Evolutionary conservation across 805 yeast species (phyloP), one percentile per base, ranked within the genome.

Genomic region (Saturnispora dispora): DNA sequence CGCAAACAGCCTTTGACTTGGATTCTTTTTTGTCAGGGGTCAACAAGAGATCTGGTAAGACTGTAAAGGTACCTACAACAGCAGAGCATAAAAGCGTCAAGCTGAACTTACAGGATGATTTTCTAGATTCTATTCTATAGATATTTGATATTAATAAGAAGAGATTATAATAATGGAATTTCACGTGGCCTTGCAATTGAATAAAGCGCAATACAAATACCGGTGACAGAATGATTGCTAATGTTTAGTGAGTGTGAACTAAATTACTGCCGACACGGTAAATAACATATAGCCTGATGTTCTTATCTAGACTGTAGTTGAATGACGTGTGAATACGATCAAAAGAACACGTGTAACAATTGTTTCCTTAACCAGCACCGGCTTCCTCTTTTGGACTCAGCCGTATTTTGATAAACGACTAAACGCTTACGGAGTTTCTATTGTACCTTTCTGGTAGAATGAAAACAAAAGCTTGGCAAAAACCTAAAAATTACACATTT

Each of bases 61-160:
- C 5, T 11, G 15, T 4, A 9, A 30, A 37, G 17, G 35, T 25
- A 25, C 9, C 8, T 8, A 2, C 25, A 15, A 3, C 20, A 5
- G 15, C 11, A 18, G n/a, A 15, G 20, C 11, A 18, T 20, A 44
- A 8, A 20, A 15, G n/a, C 17, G 47, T 30, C 2, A 37, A 48
- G 2, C 46, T 51, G 13, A 27, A 47, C 2, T 37, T 32, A 3
- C 50, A 52, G 22, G 51, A 53, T 11, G 56, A 55, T 18, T 55
- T 55, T 22, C 33, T 55, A 1, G 54, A 55, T 33, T 55, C 55
- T 11, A 35, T 55, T n/a, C 25, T 52, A 33, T 50, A 40, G 30
- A 30, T 5, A 25, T 25, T 25, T 3, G 5, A 25, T 25, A 25
- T 25, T 7, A 25, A 7, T 25, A 25, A 7, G 6, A 9, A 25